Base-by-base conservation (phyloP, 768 basidiomycete genomes). In the Lactarius hatsudake region DNA sequence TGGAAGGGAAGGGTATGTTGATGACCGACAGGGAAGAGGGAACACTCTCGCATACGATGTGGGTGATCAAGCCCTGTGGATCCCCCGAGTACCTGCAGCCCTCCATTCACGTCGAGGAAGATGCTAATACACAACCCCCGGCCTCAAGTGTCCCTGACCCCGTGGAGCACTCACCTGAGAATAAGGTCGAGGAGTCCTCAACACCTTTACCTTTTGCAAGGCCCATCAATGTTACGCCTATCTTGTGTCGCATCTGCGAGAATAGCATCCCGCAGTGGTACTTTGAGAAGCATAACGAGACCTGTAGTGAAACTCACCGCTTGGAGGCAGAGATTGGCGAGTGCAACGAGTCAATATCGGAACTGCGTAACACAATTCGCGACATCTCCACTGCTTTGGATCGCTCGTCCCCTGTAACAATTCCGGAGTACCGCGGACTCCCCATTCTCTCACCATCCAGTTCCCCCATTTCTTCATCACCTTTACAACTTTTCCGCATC, bases 281-380 rank as follows among this genome's bases (percentile, higher is more conserved):
- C 81, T 99, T 99, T 76, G 97, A 98, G 80, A 98, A 98, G 80
- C 97, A 99, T 81, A 98, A 94, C 84, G 97, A 99, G 79, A 98
- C 96, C 13, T 99, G 97, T 73, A 93, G 87, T 71, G 96, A 98
- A 79, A 89, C 92, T 3, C 97, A 99, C 78, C 88, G 93, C 55
- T 83, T 99, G 68, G 97, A 99, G 78, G 94, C 95, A 20, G 96
- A 97, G 77, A 95, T 98, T 71, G 79, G 84, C 45, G 93, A 94
- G 74, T 93, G 90, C 81, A 97, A 98, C 78, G 97, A 99, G 76
- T 89, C 89, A 28, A 89, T 98, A 64, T 78, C 83, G 18, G 97
- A 98, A 74, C 82, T 98, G 62, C 86, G 88, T 65, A 91, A 88
- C 74, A 91, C 93, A 6, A 90, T 97, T 71, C 87, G 88, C 59